Conservation (phyloP, 495 filamentous ascomycete genomes). For the Monascus purpureus region DNA sequence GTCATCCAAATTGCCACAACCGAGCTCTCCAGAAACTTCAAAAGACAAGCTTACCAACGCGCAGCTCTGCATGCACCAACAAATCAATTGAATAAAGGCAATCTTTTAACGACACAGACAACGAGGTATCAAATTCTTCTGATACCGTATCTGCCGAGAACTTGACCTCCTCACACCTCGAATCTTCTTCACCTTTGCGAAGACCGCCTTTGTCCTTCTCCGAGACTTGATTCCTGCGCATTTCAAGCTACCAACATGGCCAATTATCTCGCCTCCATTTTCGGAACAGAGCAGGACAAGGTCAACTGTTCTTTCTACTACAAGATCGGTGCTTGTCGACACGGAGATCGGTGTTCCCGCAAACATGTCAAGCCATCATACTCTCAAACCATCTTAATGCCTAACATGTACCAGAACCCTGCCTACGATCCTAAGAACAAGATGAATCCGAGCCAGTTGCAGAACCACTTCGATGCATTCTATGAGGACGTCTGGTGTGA, state of each 20-base stretch:
- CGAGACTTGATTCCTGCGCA: no score
- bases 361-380: constrained; percentile 99
- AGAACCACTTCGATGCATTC: constrained; percentile 99
- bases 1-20: constrained; percentile 1
- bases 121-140: no score
- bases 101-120: no score
- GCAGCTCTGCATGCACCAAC: no score
- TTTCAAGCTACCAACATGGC: constrained; percentile 47
- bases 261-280: constrained; percentile 98
- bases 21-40: constrained; percentile 1
- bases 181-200: no score
- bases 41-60: no score
- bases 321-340: constrained; percentile 96
- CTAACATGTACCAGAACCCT: constrained; percentile 98
- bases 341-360: constrained; percentile 93
- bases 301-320: constrained; percentile 78
- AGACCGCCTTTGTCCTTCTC: no score
- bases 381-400: constrained; percentile 91
- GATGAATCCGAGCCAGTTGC: constrained; percentile 87
- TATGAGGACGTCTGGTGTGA: constrained; percentile 99
- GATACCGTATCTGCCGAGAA: no score
- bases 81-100: no score
- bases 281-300: constrained; percentile 99
- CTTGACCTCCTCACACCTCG: no score
- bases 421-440: constrained; percentile 94